Evolutionary conservation across 257 asterid genomes (phyloP), one percentile per base, ranked within the genome.

Genomic region (Fraxinus anomala): DNA sequence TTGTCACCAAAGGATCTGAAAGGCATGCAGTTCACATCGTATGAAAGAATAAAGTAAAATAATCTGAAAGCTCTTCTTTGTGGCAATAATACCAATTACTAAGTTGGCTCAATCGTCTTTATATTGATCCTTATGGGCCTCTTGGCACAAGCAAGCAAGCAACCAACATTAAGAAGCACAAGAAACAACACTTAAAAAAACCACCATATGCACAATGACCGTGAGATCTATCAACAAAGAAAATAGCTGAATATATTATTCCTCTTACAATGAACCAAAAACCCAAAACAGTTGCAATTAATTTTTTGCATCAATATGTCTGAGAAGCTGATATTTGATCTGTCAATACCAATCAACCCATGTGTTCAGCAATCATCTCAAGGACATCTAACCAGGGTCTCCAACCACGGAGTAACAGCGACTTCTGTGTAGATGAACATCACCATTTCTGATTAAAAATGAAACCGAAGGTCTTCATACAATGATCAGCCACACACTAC

Each of bases 371-470:
- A 79, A 79, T 85, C 83, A 80, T 81, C 87, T 80, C 67, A 77
- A 85, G 78, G 85, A 83, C 70, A 73, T 80, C 88, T 66, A 83
- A 74, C 87, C 85, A 84, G 85, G 84, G 84, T 89, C 73, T 80
- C 80, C 70, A 59, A 37, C 59, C 69, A 54, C 36, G 21, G 82
- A 84, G 65, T 42, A 65, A 71, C 61, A 59, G 42, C 56, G 21
- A 59, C 59, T 63, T 79, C 74, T 76, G 31, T 42, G 49, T 44
- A 73, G 51, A 42, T 77, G 80, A 72, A 74, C 81, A 70, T 77
- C 83, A 51, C 68, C 73, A 49, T 37, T 47, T 73, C 65, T 37
- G 37, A 39, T 34, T 61, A 13, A 68, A 31, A 9, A 65, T 59
- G 31, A 21, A 75, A 76, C 28, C 54, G 31, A 63, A 68, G 31